Percentiles rank a stretch among this genome's conserved stretches.
Evolutionary conservation across 2,329 filamentous ascomycete genomes (phyloP).

Genomic region (Ciborinia camelliae): DNA sequence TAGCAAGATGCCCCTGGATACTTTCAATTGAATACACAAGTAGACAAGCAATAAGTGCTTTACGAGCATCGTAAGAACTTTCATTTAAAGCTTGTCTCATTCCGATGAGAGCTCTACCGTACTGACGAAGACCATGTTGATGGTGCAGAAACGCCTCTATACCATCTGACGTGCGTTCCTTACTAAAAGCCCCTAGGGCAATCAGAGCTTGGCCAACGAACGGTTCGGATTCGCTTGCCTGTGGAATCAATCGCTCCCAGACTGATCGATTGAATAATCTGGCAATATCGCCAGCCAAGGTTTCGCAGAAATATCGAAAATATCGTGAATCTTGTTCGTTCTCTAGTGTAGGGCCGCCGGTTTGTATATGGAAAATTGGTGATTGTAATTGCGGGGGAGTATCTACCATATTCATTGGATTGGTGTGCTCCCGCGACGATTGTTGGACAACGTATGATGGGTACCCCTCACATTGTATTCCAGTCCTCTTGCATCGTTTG

Average conservation of each 20-base stretch:
- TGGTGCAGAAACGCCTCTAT: constrained; percentile 6
- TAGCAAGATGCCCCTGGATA: constrained; percentile 17
- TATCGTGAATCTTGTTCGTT: constrained; percentile 22
- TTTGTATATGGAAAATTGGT: background rate
- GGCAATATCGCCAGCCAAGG: constrained; percentile 21
- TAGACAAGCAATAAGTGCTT: constrained; percentile 18
- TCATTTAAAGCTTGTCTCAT: constrained; percentile 17
- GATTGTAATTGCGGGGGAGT: background rate
- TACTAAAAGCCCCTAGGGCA: constrained; percentile 26
- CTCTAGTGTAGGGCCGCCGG: constrained; percentile 18
- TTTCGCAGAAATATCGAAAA: constrained; percentile 26
- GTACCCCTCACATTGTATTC: constrained; percentile 27
- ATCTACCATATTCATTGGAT: background rate
- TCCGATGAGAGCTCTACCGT: constrained; percentile 14
- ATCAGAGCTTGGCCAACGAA: constrained; percentile 27
- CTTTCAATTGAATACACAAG: constrained; percentile 23
- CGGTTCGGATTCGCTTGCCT: constrained; percentile 24
- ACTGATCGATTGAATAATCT: constrained; percentile 23
- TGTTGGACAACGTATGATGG: background rate
- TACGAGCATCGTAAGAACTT: constrained; percentile 7
- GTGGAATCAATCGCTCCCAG: constrained; percentile 28
- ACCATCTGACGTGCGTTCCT: constrained; percentile 3
- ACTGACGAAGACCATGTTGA: constrained; percentile 17
- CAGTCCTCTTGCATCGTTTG: constrained; percentile 22
- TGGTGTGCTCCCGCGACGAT: background rate